Percentiles rank a stretch among this genome's conserved stretches.
Conservation (phyloP, 164 flowering plant genomes). For the Macadamia tetraphylla region DNA sequence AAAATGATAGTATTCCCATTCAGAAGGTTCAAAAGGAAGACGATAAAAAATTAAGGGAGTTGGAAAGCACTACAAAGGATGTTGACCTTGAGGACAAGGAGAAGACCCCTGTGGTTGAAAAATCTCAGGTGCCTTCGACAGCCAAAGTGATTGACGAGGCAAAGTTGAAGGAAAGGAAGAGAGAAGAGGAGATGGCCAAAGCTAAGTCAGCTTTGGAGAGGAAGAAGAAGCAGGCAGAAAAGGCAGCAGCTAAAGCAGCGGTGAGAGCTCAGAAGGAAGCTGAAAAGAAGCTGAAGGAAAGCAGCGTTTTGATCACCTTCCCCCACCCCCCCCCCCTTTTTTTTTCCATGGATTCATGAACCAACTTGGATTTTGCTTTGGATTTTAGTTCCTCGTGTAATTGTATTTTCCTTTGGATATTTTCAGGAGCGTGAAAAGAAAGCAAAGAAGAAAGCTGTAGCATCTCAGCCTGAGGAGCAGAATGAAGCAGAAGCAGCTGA, state of each 20-base stretch:
- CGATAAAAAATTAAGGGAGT: conserved; percentile 19
- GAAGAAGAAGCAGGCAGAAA: conserved; percentile 38
- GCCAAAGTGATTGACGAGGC: conserved; percentile 38
- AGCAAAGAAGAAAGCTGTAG: conserved; percentile 62
- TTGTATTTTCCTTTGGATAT: neutral
- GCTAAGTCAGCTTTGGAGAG: conserved; percentile 63
- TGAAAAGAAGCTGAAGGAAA: conserved; percentile 88
- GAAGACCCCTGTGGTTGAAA: conserved; percentile 19
- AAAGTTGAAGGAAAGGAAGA: conserved; percentile 70
- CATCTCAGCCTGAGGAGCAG: conserved; percentile 38
- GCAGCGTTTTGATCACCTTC: conserved; percentile 11
- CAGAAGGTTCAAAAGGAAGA: conserved; percentile 48
- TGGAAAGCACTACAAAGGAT: conserved; percentile 20
- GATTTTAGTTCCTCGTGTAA: neutral
- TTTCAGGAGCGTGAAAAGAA: conserved; percentile 80
- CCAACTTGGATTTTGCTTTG: neutral
- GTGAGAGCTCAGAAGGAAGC: conserved; percentile 82
- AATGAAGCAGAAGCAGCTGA: conserved; percentile 20
- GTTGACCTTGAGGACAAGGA: conserved; percentile 33
- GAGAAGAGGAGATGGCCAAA: conserved; percentile 84
- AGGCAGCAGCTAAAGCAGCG: conserved; percentile 64
- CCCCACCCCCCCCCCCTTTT: neutral
- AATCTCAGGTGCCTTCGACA: conserved; percentile 24
- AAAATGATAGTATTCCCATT: conserved; percentile 20
- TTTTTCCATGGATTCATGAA: neutral